Evolutionary conservation across 192 early-diverging fungal species (phyloP).

Genomic region (Backusella macrospora): DNA sequence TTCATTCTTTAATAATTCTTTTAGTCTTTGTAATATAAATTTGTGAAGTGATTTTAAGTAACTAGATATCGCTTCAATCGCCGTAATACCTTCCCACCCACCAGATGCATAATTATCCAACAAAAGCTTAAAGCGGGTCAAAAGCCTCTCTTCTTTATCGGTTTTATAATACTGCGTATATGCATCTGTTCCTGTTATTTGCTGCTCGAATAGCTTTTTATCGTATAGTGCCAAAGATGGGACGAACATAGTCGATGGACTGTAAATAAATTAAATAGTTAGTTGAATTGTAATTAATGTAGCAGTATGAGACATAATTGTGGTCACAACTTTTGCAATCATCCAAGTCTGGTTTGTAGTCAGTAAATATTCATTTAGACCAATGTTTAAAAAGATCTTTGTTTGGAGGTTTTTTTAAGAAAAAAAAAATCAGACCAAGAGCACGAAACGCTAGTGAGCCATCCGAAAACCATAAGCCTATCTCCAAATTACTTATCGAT

Average conservation of each 20-base stretch:
- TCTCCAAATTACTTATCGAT: not conserved
- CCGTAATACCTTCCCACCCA: slow-evolving; percentile 30
- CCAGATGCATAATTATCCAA: not conserved
- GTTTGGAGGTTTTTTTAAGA: too few relatives aligned
- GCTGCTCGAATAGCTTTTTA: not conserved
- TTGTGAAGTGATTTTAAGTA: slow-evolving; percentile 18
- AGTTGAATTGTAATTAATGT: not conserved
- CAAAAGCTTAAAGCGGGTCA: not conserved
- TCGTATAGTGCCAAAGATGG: slow-evolving; percentile 8
- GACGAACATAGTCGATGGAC: not conserved
- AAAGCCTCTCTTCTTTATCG: slow-evolving; percentile 33
- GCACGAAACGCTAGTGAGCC: not conserved
- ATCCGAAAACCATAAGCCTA: not conserved
- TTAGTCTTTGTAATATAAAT: not conserved
- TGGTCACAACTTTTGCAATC: not conserved
- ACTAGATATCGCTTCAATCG: slow-evolving; percentile 29
- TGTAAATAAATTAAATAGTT: not conserved
- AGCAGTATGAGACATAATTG: not conserved
- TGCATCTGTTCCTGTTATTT: slow-evolving; percentile 44
- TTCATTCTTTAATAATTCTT: not conserved
- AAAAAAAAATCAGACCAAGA: not conserved
- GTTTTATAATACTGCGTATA: slow-evolving; percentile 34
- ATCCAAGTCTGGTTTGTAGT: not conserved
- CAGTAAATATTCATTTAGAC: not conserved
- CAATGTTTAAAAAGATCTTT: too few relatives aligned